Conservation (phyloP, 345 rosid genomes). For the Theobroma cacao region DNA sequence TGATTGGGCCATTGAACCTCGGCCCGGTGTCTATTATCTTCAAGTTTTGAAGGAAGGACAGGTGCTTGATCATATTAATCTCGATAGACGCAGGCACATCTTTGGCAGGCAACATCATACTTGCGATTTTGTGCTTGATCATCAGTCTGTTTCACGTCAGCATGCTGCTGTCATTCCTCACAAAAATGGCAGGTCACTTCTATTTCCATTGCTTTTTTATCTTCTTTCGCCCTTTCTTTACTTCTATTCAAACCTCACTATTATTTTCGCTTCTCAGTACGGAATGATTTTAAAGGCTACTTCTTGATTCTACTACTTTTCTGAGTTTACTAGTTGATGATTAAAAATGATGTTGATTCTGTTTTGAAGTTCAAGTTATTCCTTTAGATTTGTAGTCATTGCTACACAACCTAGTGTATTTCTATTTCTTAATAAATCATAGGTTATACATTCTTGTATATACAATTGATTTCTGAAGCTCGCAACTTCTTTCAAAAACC, state of each 20-base stretch:
- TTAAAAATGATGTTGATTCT: background rate
- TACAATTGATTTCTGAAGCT: background rate
- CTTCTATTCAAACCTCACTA: background rate
- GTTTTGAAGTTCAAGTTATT: background rate
- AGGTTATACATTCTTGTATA: background rate
- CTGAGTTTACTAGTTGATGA: background rate
- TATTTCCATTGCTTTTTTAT: background rate
- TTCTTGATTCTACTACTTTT: background rate
- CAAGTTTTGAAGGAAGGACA: constrained; percentile 89
- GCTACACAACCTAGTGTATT: background rate
- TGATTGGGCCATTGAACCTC: constrained; percentile 94
- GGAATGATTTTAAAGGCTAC: background rate
- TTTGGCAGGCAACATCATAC: constrained; percentile 81
- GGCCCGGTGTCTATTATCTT: constrained; percentile 76
- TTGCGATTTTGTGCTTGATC: constrained; percentile 87
- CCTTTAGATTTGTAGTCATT: background rate
- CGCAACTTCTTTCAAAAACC: background rate
- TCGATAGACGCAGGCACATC: constrained; percentile 71
- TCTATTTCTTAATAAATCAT: background rate
- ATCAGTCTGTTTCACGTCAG: constrained; percentile 86
- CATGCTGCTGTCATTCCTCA: constrained; percentile 91
- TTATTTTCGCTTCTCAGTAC: background rate
- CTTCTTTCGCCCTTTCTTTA: background rate
- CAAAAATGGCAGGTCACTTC: constrained; percentile 68
- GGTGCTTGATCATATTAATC: constrained; percentile 69